Evolutionary conservation across 257 asterid species (phyloP), one percentile per base, ranked within the genome.

Genomic region (Primulina eburnea): DNA sequence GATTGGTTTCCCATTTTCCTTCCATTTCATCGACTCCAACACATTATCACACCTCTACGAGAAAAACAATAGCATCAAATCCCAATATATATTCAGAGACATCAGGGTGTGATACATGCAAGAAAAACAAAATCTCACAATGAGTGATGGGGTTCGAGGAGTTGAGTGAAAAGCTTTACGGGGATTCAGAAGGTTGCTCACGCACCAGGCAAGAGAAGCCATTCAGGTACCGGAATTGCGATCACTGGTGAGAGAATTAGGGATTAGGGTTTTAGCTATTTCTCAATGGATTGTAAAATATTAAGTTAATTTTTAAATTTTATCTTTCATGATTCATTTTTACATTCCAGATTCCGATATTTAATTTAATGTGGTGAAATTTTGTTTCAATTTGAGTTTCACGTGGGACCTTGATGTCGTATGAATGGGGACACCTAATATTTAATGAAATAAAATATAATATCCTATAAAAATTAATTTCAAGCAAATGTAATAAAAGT

Each of bases 21-120:
- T 89, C 79, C 75, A 83, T 79, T 82, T 89, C 80, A 88, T 60
- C 5, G 90, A 81, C 77, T 92, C 96, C 60, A 88, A 75, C n/a
- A 80, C 80, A 72, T 75, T 85, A 69, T 76, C 78, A 60, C 96
- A 89, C 74, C 85, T 84, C 95, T 89, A 77, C 78, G 43, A 71
- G 5, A 53, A 37, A 56, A 62, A 56, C 30, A 69, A n/a, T 35
- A 55, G 17, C 7, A 57, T 55, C 60, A 72, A 56, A 62, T 18
- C 40, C 20, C 37, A 64, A 60, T 71, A 60, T 11, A 18, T 33
- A 34, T 34, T 29, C n/a, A 33, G 43, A 18, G 52, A 64, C 20
- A 28, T 40, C 50, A 65, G 55, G 38, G 72, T 26, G 64, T 64
- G 17, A 16, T 71, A 30, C 24, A 60, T 1, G 29, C 37, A 30